Evolutionary conservation across 805 yeast genomes (phyloP).

Genomic region (Candida gorgasii): DNA sequence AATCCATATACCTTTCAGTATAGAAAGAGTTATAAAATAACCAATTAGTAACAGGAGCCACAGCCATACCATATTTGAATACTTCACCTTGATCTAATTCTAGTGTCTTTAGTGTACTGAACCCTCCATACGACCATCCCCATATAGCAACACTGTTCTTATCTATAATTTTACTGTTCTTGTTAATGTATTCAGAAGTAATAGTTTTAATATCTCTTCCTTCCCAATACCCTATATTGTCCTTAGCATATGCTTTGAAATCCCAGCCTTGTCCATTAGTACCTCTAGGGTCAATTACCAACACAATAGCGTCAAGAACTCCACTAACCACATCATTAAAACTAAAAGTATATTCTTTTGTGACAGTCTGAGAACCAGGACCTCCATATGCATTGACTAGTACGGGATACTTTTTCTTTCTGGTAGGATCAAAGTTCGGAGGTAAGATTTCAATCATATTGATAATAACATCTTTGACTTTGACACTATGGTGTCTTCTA

Average conservation of each 20-base stretch:
- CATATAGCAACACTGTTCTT: constrained; percentile 62
- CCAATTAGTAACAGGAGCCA: constrained; percentile 88
- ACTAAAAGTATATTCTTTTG: constrained; percentile 46
- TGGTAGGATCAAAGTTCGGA: constrained; percentile 44
- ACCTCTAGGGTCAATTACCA: constrained; percentile 78
- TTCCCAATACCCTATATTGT: constrained; percentile 72
- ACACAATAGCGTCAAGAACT: constrained; percentile 56
- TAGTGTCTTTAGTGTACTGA: constrained; percentile 68
- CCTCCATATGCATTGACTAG: constrained; percentile 76
- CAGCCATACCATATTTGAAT: constrained; percentile 76
- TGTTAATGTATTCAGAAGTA: constrained; percentile 49
- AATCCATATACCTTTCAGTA: constrained; percentile 74
- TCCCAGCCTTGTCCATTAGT: constrained; percentile 80
- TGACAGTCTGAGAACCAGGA: constrained; percentile 70
- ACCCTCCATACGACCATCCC: constrained; percentile 93
- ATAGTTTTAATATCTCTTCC: constrained; percentile 64
- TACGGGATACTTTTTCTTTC: constrained; percentile 53
- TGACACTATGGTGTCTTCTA: constrained; percentile 37
- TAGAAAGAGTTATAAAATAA: constrained; percentile 71
- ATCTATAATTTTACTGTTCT: constrained; percentile 51
- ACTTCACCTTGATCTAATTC: constrained; percentile 63
- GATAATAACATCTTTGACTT: constrained; percentile 33
- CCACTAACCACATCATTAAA: constrained; percentile 64
- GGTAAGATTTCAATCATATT: constrained; percentile 68
- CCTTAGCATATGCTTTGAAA: constrained; percentile 55